Base-by-base conservation (phyloP, 1,284 basidiomycete species). In the Stygiomarasmius scandens region DNA sequence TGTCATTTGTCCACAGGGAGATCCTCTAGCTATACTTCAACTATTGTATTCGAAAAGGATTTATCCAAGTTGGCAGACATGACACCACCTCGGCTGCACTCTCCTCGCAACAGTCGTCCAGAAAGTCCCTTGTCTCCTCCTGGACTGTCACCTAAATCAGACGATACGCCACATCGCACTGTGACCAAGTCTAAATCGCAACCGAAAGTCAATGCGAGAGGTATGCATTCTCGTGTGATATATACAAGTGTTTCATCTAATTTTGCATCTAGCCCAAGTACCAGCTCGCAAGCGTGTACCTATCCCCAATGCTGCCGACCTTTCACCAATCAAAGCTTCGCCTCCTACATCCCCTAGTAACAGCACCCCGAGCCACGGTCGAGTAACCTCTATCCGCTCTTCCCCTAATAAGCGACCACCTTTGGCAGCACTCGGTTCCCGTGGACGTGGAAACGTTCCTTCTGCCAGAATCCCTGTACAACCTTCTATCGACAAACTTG, bases 1-100 rank as follows among this genome's bases (percentile, higher is more conserved):
- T 48, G 22, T 10, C 27, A 41, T 41, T 46, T 34, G n/a, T 5
- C 27, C 22, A n/a, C 63, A 85, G 83, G 73, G 63, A 80, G 81
- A 61, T 79, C 82, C 2, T 71, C 80, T 9, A 84, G 81, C 64
- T 75, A 79, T 59, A 74, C 76, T n/a, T 80, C 82, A 6, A 78
- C 81, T 9, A 67, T 82, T 24, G 71, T 74, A 27, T 77, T 83
- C 61, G 78, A 80, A 63, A 77, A 77, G 61, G 80, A 83, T 59
- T 62, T 76, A 47, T 70, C 77, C 27, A 80, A 77, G 60, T 63
- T 82, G 32, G 34, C 54, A 9, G 47, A 49, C 22, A 19, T 27
- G 22, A 43, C 27, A 11, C 47, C 36, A 11, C 70, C 76, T 9
- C 41, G 49, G 32, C 22, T 46, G 32, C 51, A 14, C 36, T 52